Conservation (phyloP, 495 filamentous ascomycete species). For the Penicillium manginii region DNA sequence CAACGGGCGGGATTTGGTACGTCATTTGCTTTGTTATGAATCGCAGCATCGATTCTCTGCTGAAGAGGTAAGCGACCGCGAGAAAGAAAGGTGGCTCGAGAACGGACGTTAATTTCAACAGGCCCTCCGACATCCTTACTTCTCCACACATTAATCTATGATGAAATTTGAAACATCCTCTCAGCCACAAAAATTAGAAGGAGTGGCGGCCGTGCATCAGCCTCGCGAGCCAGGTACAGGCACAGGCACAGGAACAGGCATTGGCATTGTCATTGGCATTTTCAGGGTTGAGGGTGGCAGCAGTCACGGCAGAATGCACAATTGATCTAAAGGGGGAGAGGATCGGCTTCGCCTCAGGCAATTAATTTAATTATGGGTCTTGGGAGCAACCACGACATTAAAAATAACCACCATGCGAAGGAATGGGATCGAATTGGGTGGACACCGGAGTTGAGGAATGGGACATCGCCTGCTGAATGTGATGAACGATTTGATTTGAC, state of each 20-base stretch:
- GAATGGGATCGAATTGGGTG: neutral
- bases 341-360: neutral
- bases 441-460: neutral
- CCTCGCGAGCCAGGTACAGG: neutral
- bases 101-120: slow-evolving; percentile 26
- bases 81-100: neutral
- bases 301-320: neutral
- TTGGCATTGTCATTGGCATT: neutral
- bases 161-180: neutral
- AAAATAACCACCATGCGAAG: slow-evolving; percentile 3
- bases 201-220: slow-evolving; percentile 1
- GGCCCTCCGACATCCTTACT: slow-evolving; percentile 46
- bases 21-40: slow-evolving; percentile 59
- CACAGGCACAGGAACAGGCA: too few species aligned
- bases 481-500: neutral
- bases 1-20: slow-evolving; percentile 57
- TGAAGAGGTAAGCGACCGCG: slow-evolving; percentile 44
- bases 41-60: slow-evolving; percentile 54
- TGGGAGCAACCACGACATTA: neutral
- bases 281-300: neutral
- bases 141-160: slow-evolving; percentile 29
- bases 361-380: neutral
- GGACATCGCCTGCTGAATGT: neutral
- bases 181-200: neutral
- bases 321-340: neutral